A percentile compares a stretch with the other conserved stretches of the same genome.
These are phyloP conservation scores for Rhododendron ferrugineum DNA, from an alignment of 148 eudicot genomes.

Conservation along the genomic window DNA sequence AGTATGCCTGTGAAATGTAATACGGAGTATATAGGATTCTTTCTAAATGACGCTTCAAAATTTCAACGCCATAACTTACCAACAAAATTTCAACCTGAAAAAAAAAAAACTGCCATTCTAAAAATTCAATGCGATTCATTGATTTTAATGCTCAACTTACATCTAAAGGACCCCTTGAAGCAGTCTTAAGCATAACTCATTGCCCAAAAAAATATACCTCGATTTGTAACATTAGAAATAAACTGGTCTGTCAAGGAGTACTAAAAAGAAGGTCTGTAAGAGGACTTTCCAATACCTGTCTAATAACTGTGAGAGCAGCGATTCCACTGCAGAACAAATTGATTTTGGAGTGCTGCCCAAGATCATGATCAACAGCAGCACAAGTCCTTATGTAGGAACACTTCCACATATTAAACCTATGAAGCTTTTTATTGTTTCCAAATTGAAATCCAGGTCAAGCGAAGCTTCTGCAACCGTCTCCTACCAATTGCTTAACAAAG, in stretches of 20 bases:
- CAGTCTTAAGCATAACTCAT: background rate
- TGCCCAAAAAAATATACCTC: background rate
- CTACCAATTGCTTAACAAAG: too few relatives aligned
- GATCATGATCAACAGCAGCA: slow-evolving; percentile 58
- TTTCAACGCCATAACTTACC: too few relatives aligned
- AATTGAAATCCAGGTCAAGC: background rate
- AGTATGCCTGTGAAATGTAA: background rate
- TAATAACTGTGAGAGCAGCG: slow-evolving; percentile 78
- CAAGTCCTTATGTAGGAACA: slow-evolving; percentile 69
- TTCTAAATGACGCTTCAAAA: background rate
- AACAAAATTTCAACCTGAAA: background rate
- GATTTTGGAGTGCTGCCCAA: slow-evolving; percentile 18
- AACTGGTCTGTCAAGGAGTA: background rate
- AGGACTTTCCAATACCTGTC: slow-evolving; percentile 48
- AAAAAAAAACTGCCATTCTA: background rate
- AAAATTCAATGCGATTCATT: too few relatives aligned
- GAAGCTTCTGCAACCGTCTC: too few relatives aligned
- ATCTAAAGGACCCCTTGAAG: background rate
- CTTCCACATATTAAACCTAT: slow-evolving; percentile 68
- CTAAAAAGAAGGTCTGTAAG: background rate
- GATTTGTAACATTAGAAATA: background rate
- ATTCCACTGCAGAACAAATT: slow-evolving; percentile 78
- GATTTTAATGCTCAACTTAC: too few relatives aligned
- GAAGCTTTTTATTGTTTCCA: slow-evolving; percentile 42
- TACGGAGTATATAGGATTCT: background rate